These are phyloP conservation scores for Xylaria sp. DNA, from an alignment of 2,329 filamentous ascomycete genomes.

Conservation along the genomic window DNA sequence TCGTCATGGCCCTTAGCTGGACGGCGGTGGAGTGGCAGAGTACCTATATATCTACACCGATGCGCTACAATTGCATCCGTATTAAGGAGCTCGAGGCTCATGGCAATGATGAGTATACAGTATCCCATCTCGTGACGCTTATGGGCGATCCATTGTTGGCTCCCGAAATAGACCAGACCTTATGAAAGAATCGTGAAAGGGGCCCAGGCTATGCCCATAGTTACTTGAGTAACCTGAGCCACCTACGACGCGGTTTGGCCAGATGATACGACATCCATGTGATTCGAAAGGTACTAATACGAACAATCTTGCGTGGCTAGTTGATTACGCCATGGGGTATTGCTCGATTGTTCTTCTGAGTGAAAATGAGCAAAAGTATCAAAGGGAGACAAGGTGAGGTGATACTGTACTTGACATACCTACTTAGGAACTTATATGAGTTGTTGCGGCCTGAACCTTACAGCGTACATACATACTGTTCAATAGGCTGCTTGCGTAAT, in stretches of 20 bases:
- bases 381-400: background rate
- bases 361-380: background rate
- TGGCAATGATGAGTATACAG: background rate
- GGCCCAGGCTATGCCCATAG: background rate
- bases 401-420: background rate
- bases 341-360: background rate
- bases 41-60: background rate
- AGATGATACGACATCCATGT: constrained; percentile 2
- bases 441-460: background rate
- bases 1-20: no score
- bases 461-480: background rate
- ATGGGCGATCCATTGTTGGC: background rate
- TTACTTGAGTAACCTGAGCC: background rate
- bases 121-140: background rate
- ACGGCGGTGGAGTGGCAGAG: background rate
- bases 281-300: background rate
- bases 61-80: background rate
- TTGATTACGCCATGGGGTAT: background rate
- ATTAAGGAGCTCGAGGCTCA: background rate
- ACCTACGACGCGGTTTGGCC: constrained; percentile 2
- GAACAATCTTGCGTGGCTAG: constrained; percentile 1
- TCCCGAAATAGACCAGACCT: background rate
- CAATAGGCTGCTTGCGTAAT: no score
- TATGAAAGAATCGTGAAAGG: constrained; percentile 7
- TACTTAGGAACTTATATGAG: background rate